phyloP scores from a whole-genome alignment of 139 green algal genomes.

The Chlorella sp. region DNA sequence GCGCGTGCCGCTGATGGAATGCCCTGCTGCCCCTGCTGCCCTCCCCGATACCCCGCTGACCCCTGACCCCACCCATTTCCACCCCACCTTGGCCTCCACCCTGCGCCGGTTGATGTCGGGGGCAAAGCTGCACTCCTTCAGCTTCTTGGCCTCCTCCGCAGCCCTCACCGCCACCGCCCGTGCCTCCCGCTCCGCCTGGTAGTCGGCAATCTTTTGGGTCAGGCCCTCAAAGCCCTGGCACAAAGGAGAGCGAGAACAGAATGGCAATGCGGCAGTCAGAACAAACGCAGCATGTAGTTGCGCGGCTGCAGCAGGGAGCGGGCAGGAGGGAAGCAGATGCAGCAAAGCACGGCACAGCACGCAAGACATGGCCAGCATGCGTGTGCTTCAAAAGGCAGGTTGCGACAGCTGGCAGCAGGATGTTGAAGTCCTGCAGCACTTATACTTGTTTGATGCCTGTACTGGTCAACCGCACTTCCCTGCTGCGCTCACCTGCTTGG shows the following conservation, averaged over 20 bases:
- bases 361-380: background rate
- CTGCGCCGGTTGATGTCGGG: constrained; percentile 20
- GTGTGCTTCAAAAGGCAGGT: background rate
- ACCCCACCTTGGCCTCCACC: constrained; percentile 21
- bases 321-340: background rate
- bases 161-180: background rate
- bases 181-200: constrained; percentile 21
- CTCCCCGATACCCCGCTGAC: background rate
- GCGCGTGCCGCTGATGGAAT: no score
- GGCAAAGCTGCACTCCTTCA: constrained; percentile 33
- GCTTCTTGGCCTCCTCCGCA: constrained; percentile 10
- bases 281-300: background rate
- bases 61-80: background rate
- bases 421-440: no score
- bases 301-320: background rate
- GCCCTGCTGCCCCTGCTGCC: no score
- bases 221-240: constrained; percentile 33
- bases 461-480: no score
- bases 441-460: no score
- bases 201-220: constrained; percentile 14
- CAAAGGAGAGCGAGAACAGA: background rate
- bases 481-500: constrained; percentile 7
- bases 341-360: no score
- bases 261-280: no score
- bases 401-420: background rate